Conservation (phyloP, 106 monocot species). For the Dioscorea alata region DNA sequence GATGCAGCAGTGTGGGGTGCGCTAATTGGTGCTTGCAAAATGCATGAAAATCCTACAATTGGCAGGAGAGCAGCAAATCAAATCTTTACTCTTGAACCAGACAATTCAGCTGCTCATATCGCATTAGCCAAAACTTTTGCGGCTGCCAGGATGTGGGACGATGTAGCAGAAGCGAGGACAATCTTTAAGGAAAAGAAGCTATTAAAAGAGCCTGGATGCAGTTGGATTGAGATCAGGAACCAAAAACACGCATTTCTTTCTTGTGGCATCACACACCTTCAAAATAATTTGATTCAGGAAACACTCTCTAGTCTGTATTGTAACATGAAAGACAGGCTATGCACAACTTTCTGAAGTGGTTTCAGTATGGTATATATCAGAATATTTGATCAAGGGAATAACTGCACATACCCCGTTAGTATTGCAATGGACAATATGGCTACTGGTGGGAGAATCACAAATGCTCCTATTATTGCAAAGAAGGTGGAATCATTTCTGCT, state of each 20-base stretch:
- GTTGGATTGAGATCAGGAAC: conserved; percentile 24
- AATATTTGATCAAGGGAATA: conserved; percentile 43
- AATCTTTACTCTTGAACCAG: conserved; percentile 22
- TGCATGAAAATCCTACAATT: conserved; percentile 11
- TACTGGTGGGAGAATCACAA: conserved; percentile 75
- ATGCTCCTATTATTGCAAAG: conserved; percentile 82
- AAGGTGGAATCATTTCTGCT: conserved; percentile 66
- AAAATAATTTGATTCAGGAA: conserved; percentile 16
- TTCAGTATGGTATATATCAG: background rate
- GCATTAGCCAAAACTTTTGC: conserved; percentile 21
- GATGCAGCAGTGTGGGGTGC: conserved; percentile 33
- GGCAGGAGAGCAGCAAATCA: conserved; percentile 24
- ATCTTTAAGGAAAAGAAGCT: conserved; percentile 12
- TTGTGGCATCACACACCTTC: background rate
- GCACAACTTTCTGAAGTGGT: background rate
- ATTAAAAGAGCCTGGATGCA: conserved; percentile 22
- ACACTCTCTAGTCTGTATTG: conserved; percentile 12
- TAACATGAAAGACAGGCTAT: conserved; percentile 16
- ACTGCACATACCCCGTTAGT: conserved; percentile 79
- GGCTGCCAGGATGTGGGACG: conserved; percentile 20
- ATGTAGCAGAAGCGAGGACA: conserved; percentile 15
- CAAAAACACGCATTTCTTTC: conserved; percentile 17
- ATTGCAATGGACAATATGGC: conserved; percentile 64
- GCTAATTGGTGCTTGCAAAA: conserved; percentile 27
- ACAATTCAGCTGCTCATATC: conserved; percentile 22